Conservation (phyloP, 306 rosid genomes). For the Lathyrus aphaca region DNA sequence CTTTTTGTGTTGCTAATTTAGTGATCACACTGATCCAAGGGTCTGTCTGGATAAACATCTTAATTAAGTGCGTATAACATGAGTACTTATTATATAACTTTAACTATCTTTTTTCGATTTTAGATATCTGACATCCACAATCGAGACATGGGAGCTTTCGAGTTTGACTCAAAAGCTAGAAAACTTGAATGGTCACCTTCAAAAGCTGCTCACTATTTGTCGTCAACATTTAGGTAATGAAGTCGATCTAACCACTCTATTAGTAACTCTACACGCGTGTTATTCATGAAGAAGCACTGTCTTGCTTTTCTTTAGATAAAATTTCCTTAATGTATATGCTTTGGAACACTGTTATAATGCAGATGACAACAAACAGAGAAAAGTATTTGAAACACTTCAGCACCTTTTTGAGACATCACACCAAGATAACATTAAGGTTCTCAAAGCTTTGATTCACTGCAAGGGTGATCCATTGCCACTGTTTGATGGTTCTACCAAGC, state of each 20-base stretch:
- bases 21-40: neutral
- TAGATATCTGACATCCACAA: slow-evolving; percentile 51
- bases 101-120: neutral
- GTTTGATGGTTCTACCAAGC: slow-evolving; percentile 53
- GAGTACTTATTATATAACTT: neutral
- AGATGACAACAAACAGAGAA: slow-evolving; percentile 56
- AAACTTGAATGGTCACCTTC: slow-evolving; percentile 58
- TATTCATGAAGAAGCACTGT: neutral
- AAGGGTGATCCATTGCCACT: slow-evolving; percentile 54
- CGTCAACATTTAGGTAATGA: slow-evolving; percentile 46
- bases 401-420: slow-evolving; percentile 49
- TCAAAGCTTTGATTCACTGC: slow-evolving; percentile 49
- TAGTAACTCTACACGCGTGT: neutral
- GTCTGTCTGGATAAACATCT: neutral
- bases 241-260: neutral
- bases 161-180: slow-evolving; percentile 67
- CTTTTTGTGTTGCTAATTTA: neutral
- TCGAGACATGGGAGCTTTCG: slow-evolving; percentile 75
- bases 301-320: neutral
- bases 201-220: slow-evolving; percentile 51
- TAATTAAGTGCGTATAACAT: neutral
- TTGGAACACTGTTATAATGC: slow-evolving; percentile 26
- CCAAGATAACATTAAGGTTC: slow-evolving; percentile 55
- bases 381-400: slow-evolving; percentile 42
- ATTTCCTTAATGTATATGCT: neutral